Conservation (phyloP, 2,329 filamentous ascomycete genomes). For the Talaromyces albobiverticillius region DNA sequence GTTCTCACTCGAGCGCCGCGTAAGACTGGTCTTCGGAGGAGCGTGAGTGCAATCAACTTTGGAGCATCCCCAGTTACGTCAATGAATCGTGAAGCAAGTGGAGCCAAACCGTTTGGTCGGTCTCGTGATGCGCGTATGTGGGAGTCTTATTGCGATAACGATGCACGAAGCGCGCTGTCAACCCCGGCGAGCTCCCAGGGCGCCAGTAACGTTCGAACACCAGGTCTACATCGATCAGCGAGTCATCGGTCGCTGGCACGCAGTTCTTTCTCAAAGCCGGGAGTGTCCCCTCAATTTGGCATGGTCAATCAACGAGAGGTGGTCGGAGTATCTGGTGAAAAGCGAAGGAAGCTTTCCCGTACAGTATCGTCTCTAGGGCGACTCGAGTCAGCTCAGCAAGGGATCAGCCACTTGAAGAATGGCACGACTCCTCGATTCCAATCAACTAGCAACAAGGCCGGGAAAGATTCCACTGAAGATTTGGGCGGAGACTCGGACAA, state of each 20-base stretch:
- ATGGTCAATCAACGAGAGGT: constrained; percentile 52
- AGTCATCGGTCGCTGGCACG: constrained; percentile 53
- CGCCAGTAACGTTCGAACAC: constrained; percentile 63
- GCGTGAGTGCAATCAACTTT: constrained; percentile 64
- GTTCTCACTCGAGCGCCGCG: constrained; percentile 49
- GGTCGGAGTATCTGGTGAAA: constrained; percentile 43
- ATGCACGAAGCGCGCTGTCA: constrained; percentile 73
- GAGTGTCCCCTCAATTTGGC: constrained; percentile 35
- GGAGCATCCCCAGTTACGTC: constrained; percentile 53
- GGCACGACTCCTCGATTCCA: not conserved
- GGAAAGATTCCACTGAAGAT: constrained; percentile 35
- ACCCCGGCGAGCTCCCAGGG: constrained; percentile 78
- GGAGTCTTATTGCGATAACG: constrained; percentile 86
- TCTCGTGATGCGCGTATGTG: constrained; percentile 86
- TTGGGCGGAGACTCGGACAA: constrained; percentile 77
- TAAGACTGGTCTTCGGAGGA: constrained; percentile 61
- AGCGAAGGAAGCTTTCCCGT: constrained; percentile 62
- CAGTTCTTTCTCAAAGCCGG: constrained; percentile 55
- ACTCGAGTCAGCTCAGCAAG: constrained; percentile 49
- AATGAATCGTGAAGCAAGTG: constrained; percentile 31
- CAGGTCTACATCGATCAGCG: constrained; percentile 64
- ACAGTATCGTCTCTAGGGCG: constrained; percentile 62
- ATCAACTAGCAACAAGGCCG: constrained; percentile 15
- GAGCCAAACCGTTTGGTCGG: constrained; percentile 61
- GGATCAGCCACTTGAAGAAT: constrained; percentile 19